Evolutionary conservation across 148 eudicot species (phyloP), one percentile per base, ranked within the genome.

Genomic region (Drosera capensis): DNA sequence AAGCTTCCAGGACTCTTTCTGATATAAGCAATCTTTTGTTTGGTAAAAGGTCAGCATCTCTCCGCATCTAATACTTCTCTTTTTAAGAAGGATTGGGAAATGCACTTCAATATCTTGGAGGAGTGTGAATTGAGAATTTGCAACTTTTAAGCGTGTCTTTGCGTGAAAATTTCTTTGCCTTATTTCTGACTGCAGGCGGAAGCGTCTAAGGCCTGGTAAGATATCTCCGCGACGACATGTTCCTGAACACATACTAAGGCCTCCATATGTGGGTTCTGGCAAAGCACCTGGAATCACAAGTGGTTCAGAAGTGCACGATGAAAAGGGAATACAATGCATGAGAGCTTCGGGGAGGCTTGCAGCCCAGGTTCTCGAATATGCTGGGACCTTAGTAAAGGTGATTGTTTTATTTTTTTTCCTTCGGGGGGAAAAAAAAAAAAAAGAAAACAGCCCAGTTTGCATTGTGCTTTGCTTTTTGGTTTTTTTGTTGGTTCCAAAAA

Each of bases 341-440:
- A 71, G 95, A 68, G 99, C 95, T 60, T 84, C 95, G 13, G 94
- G 99, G 19, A 73, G 59, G 69, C 80, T 90, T 56, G 99, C 99
- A 19, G 99, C 99, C 0, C 82, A 57, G 57, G 95, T 90, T 73
- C 99, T 80, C 59, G 67, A 85, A 62, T 66, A 84, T 74, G 99
- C 99, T n/a, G 99, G 99, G 56, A 80, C 94, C 38, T 76, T 90
- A 56, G 95, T 85, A 44, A 90, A 80, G 95, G 95, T 90, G 66
- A 52, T 6, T 25, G 34, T 50, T 20, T 45, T 1, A 40, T 48
- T 16, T 26, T 19, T 13, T 40, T 45, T 21, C n/a, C n/a, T n/a
- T n/a, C n/a, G n/a, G n/a, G n/a, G n/a, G n/a, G n/a, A n/a, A n/a
- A n/a, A n/a, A n/a, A n/a, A n/a, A n/a, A n/a, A n/a, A n/a, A n/a